These are phyloP conservation scores for Teratosphaeria zuluensis DNA, from an alignment of 2,329 filamentous ascomycete species.

Conservation along the genomic window DNA sequence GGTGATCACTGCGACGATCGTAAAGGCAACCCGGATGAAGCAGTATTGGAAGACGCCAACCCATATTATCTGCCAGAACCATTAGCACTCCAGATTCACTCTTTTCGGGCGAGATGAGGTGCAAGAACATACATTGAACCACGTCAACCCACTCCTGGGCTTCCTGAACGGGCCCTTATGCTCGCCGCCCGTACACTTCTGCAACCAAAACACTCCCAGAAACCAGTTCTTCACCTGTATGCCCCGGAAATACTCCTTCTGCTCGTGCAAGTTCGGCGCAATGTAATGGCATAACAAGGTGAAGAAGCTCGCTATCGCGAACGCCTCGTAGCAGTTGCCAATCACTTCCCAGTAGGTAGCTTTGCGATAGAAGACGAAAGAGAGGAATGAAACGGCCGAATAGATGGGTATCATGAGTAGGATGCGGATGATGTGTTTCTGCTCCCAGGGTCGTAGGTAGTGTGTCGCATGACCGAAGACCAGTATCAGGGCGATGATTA, in stretches of 20 bases:
- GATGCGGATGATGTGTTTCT: conserved; percentile 27
- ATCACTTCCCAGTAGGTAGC: conserved; percentile 74
- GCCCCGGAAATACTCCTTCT: conserved; percentile 71
- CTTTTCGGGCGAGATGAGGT: neutral
- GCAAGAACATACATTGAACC: conserved; percentile 59
- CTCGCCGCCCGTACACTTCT: conserved; percentile 60
- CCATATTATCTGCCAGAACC: conserved; percentile 55
- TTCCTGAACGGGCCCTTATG: conserved; percentile 57
- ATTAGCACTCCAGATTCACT: conserved; percentile 5
- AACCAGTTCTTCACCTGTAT: conserved; percentile 62
- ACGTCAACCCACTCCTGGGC: conserved; percentile 73
- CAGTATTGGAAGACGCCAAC: conserved; percentile 78
- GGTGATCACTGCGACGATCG: conserved; percentile 63
- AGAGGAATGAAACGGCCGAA: conserved; percentile 61
- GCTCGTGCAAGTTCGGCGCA: conserved; percentile 64
- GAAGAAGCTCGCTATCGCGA: conserved; percentile 81
- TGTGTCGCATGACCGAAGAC: conserved; percentile 42
- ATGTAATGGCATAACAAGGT: conserved; percentile 72
- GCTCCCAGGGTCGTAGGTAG: conserved; percentile 24
- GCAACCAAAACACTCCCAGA: conserved; percentile 60
- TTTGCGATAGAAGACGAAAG: conserved; percentile 64
- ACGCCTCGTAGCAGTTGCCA: conserved; percentile 80
- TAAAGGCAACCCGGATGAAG: conserved; percentile 70
- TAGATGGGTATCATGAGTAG: conserved; percentile 39
- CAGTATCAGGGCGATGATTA: conserved; percentile 42